A percentile compares a stretch with the other conserved stretches of the same genome.
Conservation (phyloP, 1,284 basidiomycete genomes). For the Grifola frondosa region DNA sequence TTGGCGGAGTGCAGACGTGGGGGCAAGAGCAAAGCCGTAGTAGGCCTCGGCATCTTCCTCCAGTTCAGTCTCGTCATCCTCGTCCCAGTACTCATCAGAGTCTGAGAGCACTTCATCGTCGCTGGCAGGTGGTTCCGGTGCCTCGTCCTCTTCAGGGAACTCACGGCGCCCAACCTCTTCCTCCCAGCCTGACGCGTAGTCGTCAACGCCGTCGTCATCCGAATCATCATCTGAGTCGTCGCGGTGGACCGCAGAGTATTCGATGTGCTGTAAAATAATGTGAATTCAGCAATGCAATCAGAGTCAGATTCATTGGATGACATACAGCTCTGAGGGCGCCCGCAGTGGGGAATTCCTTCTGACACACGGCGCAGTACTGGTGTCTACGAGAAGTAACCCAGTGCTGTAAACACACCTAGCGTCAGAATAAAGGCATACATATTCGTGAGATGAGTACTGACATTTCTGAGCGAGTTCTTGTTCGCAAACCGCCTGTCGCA, state of each 20-base stretch:
- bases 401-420: conserved; percentile 18
- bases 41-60: conserved; percentile 19
- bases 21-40: conserved; percentile 15
- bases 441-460: conserved; percentile 9
- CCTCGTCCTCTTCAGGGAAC: conserved; percentile 26
- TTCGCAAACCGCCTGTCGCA: conserved; percentile 28
- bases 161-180: conserved; percentile 22
- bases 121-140: conserved; percentile 3
- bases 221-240: conserved; percentile 28
- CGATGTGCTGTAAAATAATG: conserved; percentile 25
- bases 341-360: conserved; percentile 23
- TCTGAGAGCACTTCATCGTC: conserved; percentile 11
- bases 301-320: not conserved
- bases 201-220: conserved; percentile 18
- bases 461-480: conserved; percentile 26
- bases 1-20: not conserved
- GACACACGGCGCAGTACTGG: conserved; percentile 28
- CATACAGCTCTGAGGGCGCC: conserved; percentile 29
- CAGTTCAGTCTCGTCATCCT: conserved; percentile 20
- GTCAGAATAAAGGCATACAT: not conserved
- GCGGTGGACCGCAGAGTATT: conserved; percentile 28
- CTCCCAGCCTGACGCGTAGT: conserved; percentile 30
- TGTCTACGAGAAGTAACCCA: conserved; percentile 24
- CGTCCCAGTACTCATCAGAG: conserved; percentile 26
- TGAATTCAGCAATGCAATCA: not conserved